Evolutionary conservation across 1,284 basidiomycete species (phyloP).

Genomic region (Peniophora sp.): DNA sequence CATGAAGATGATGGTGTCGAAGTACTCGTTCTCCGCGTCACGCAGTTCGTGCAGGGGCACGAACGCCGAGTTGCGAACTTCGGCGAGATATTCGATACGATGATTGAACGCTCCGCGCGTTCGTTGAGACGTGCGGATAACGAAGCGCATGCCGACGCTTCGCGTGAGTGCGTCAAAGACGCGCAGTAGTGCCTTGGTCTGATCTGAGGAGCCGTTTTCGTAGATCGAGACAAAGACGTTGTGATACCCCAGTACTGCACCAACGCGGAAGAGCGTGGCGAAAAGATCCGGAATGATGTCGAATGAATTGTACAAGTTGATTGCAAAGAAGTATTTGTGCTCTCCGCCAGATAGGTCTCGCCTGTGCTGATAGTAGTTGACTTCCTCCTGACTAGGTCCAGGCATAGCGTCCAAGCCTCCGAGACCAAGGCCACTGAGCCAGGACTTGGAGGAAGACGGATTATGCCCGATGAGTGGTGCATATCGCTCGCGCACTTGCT

Average conservation of each 20-base stretch:
- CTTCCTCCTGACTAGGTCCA: conserved; percentile 15
- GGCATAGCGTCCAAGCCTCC: conserved; percentile 39
- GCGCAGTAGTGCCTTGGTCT: conserved; percentile 88
- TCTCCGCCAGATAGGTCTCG: conserved; percentile 43
- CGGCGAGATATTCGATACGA: conserved; percentile 95
- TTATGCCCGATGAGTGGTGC: conserved; percentile 73
- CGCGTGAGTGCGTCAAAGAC: conserved; percentile 89
- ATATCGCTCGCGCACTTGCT: conserved; percentile 83
- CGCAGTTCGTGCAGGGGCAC: conserved; percentile 88
- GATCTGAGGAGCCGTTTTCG: conserved; percentile 94
- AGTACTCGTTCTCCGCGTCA: conserved; percentile 84
- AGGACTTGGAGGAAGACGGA: conserved; percentile 49
- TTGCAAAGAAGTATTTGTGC: conserved; percentile 97
- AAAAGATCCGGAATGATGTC: conserved; percentile 95
- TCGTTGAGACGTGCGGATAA: conserved; percentile 84
- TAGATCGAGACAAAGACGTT: conserved; percentile 97
- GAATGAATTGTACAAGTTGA: conserved; percentile 98
- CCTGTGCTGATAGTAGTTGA: conserved; percentile 23
- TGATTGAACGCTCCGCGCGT: conserved; percentile 95
- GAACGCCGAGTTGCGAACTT: conserved; percentile 92
- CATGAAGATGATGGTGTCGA: conserved; percentile 96
- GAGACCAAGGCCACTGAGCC: conserved; percentile 48
- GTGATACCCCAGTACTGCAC: conserved; percentile 86
- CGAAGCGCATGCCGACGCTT: conserved; percentile 83
- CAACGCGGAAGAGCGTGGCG: conserved; percentile 88